Evolutionary conservation across 2,329 filamentous ascomycete species (phyloP).

Genomic region (Blastomyces percursus): DNA sequence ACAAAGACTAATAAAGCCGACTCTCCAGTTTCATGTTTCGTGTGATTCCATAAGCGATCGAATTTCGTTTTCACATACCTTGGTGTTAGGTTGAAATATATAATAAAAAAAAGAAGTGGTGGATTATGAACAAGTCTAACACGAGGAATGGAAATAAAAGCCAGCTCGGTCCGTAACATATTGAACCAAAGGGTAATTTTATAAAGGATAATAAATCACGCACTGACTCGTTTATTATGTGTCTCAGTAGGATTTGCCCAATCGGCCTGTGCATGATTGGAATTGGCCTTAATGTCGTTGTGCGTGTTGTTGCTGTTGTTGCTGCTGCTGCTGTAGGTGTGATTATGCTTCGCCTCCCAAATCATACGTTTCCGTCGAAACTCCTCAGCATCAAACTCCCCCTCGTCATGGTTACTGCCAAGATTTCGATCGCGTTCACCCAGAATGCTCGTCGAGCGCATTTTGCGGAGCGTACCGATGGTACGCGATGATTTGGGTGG

Average conservation of each 20-base stretch:
- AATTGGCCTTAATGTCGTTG: background rate
- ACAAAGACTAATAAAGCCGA: background rate
- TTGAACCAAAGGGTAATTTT: background rate
- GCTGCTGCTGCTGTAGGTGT: background rate
- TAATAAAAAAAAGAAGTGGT: background rate
- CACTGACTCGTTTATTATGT: background rate
- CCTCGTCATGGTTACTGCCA: constrained; percentile 23
- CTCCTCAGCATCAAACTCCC: constrained; percentile 41
- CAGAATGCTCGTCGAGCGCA: constrained; percentile 25
- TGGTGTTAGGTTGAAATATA: background rate
- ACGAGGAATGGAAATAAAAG: background rate
- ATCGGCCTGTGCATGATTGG: background rate
- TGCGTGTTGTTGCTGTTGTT: background rate
- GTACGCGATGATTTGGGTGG: background rate
- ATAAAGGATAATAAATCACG: background rate
- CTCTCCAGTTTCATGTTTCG: background rate
- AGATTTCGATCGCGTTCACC: constrained; percentile 19
- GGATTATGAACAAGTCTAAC: background rate
- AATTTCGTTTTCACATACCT: background rate
- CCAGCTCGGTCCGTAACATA: background rate
- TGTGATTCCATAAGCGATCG: background rate
- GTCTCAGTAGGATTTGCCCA: background rate
- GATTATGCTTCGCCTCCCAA: constrained; percentile 33
- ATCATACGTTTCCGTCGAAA: constrained; percentile 38
- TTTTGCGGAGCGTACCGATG: constrained; percentile 23